Base-by-base conservation (phyloP, 148 eudicot genomes). In the Fallopia convolvulus region DNA sequence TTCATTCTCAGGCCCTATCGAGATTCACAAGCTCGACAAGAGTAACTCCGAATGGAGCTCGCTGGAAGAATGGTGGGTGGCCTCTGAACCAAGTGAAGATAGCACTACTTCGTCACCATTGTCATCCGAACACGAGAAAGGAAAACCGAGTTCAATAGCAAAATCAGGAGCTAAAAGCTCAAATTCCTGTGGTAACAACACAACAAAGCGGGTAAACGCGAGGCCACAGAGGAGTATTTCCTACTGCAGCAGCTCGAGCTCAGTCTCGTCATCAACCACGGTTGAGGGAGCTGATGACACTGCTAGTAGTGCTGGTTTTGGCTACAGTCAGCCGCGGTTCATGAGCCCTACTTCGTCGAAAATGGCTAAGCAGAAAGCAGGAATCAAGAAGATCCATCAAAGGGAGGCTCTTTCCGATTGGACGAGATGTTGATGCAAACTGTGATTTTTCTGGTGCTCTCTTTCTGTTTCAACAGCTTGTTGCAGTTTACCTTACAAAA, bases 11-110 rank as follows among this genome's bases (percentile, higher is more conserved):
- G 72, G 72, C 42, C 72, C 72, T 66, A 66, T 66, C 10, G 72
- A 66, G 7, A 33, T 18, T 15, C 41, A 32, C 44, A 68, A 68
- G 40, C 39, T 63, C 40, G 65, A 58, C 65, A 58, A 52, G n/a
- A 14, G 56, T 10, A 58, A 23, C 32, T 58, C 26, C 32, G 30
- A 86, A 42, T 79, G 79, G 78, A 89, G 85, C 83, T 94, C 96
- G 93, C 78, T 92, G 39, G 97, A 92, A 58, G 86, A 44, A 6
- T 44, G 90, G 58, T 94, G 96, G 97, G 87, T 88, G 92, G 86
- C 97, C 10, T 60, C 78, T 14, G 90, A 89, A 83, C 92, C 93
- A 49, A 89, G 98, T 93, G 92, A 94, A 76, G 83, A 74, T 44
- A 83, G 81, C 79, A 56, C 20, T 5, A 68, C 42, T 68, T 68